These are phyloP conservation scores for Aspergillus sp. DNA, from an alignment of 2,329 filamentous ascomycete species.

Conservation along the genomic window DNA sequence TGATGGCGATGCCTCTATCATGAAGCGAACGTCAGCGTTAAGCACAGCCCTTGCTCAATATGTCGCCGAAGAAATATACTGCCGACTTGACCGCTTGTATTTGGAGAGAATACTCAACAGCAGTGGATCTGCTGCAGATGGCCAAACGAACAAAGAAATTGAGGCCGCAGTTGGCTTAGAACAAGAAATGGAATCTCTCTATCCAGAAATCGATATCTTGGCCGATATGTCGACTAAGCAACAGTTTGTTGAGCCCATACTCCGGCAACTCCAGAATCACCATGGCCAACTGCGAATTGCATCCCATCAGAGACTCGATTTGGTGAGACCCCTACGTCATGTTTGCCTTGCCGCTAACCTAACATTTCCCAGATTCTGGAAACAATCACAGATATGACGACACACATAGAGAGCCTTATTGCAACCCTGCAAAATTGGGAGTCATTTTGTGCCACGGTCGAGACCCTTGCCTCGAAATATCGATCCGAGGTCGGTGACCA, in stretches of 20 bases:
- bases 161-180: constrained; percentile 28
- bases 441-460: constrained; percentile 35
- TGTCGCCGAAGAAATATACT: constrained; percentile 38
- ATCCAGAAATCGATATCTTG: constrained; percentile 40
- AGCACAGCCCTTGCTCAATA: constrained; percentile 31
- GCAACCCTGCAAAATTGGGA: constrained; percentile 32
- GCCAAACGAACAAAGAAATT: constrained; percentile 6
- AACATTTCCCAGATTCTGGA: constrained; percentile 30
- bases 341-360: constrained; percentile 18
- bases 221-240: constrained; percentile 45
- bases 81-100: constrained; percentile 42
- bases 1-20: constrained; percentile 28
- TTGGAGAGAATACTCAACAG: constrained; percentile 28
- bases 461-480: constrained; percentile 31
- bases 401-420: constrained; percentile 28
- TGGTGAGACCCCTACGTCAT: constrained; percentile 25
- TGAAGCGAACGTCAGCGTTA: constrained; percentile 30
- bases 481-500: constrained; percentile 29
- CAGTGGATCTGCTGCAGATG: background rate
- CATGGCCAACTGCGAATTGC: constrained; percentile 29
- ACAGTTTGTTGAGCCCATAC: constrained; percentile 41
- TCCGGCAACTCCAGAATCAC: constrained; percentile 33
- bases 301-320: constrained; percentile 35
- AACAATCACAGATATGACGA: constrained; percentile 34
- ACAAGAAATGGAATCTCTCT: constrained; percentile 40